Conservation (phyloP, 306 rosid genomes). For the Lathyrus sativus region DNA sequence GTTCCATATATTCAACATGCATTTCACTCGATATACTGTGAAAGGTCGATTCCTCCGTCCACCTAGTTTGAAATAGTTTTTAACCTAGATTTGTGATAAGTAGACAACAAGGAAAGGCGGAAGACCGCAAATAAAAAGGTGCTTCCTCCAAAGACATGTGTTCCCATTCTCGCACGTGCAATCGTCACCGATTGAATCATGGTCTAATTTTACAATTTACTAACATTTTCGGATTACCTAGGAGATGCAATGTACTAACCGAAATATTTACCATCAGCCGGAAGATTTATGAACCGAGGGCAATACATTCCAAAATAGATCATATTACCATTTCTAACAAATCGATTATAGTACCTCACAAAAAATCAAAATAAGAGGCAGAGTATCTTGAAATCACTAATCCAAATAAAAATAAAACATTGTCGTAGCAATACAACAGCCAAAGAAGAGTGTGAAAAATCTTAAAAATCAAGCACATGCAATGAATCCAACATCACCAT, state of each 20-base stretch:
- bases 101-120: not conserved
- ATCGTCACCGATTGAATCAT: not conserved
- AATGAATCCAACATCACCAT: conserved; percentile 17
- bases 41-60: not conserved
- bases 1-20: conserved; percentile 4
- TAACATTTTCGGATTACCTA: not conserved
- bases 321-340: conserved; percentile 14
- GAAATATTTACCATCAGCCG: not conserved
- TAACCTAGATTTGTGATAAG: not conserved
- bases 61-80: conserved; percentile 18
- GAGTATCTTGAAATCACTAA: conserved; percentile 6
- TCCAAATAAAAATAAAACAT: not conserved
- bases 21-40: not conserved
- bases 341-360: not conserved
- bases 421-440: conserved; percentile 2
- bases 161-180: conserved; percentile 26
- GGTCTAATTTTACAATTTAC: not conserved
- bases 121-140: not conserved
- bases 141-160: conserved; percentile 17
- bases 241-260: conserved; percentile 21
- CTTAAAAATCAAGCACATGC: conserved; percentile 2
- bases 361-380: not conserved
- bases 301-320: conserved; percentile 23
- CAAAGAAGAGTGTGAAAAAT: not conserved
- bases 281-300: conserved; percentile 3